Evolutionary conservation across 768 basidiomycete genomes (phyloP).

Genomic region (Kwoniella mangroviensis): DNA sequence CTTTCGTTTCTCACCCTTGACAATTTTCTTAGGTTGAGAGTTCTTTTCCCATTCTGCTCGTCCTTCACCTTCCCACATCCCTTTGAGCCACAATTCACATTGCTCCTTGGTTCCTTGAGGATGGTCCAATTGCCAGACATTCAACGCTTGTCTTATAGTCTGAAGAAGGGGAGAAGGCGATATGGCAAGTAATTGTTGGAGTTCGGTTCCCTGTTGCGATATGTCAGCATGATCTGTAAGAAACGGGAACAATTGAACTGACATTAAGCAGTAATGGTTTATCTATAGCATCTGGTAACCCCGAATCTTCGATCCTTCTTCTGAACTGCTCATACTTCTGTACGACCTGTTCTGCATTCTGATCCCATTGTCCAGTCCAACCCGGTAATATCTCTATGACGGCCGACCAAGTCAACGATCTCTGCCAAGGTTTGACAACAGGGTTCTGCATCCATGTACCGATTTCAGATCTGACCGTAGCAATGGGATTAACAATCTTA

Average conservation of each 20-base stretch:
- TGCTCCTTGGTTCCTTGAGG: slow-evolving; percentile 70
- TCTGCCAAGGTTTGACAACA: slow-evolving; percentile 41
- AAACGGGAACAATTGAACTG: slow-evolving; percentile 52
- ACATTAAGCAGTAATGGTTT: slow-evolving; percentile 79
- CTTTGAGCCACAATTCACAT: slow-evolving; percentile 70
- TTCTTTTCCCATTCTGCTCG: slow-evolving; percentile 38
- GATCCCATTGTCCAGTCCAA: slow-evolving; percentile 55
- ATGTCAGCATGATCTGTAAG: slow-evolving; percentile 13
- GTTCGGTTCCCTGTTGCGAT: slow-evolving; percentile 72
- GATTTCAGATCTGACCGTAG: slow-evolving; percentile 47
- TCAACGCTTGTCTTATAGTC: slow-evolving; percentile 67
- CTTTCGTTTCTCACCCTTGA: slow-evolving; percentile 31
- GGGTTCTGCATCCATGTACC: slow-evolving; percentile 58
- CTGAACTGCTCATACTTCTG: slow-evolving; percentile 71
- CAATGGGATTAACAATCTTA: slow-evolving; percentile 27
- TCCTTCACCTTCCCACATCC: slow-evolving; percentile 35
- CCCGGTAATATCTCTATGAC: slow-evolving; percentile 32
- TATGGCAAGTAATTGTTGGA: slow-evolving; percentile 64
- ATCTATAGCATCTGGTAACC: slow-evolving; percentile 68
- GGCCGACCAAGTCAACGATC: slow-evolving; percentile 23
- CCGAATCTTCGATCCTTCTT: slow-evolving; percentile 66
- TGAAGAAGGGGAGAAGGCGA: slow-evolving; percentile 75
- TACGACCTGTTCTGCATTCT: slow-evolving; percentile 63
- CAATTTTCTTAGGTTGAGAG: slow-evolving; percentile 15
- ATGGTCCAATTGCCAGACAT: slow-evolving; percentile 85